Evolutionary conservation across 2,329 filamentous ascomycete genomes (phyloP), one percentile per base, ranked within the genome.

Genomic region (Neopestalotiopsis sp.): DNA sequence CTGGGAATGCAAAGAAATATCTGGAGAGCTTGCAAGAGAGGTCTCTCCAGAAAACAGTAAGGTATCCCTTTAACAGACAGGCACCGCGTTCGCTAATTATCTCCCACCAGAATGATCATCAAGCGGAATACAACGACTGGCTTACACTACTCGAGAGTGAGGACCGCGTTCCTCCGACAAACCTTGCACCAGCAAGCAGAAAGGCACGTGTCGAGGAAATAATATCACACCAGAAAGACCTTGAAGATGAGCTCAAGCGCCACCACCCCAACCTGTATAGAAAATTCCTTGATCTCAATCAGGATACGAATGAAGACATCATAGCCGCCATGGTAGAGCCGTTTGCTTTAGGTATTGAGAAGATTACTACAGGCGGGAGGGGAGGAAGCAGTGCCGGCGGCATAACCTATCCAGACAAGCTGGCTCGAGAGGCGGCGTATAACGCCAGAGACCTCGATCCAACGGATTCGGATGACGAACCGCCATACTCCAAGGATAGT

Each of bases 271-370:
- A 81, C 12, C 76, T 89, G 4, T 84, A 84, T 73, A 78, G 75
- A 57, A 86, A 86, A 70, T 82, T 79, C 0, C 78, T 80, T 68
- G 81, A 82, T 1, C 75, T 82, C 34, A 72, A 71, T 28, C 73
- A 72, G 1, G 76, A 76, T 34, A 80, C 82, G 52, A 81, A 82
- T 57, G 83, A 83, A 71, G 81, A 83, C 38, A 76, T 81, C 17
- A 85, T 84, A 71, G 83, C 82, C 7, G 81, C 83, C 56, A 81
- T 86, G 75, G 81, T 86, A n/a, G 80, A 81, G 66, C 83, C 85
- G 69, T 81, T 88, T 40, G 82, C 85, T 67, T 79, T 82, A 64
- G 83, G 83, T 7, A 76, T 85, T 28, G 77, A 76, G n/a, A 83
- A 84, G 74, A 81, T 86, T 73, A 80, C 83, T 60, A 78, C 77